Evolutionary conservation across 2,329 filamentous ascomycete genomes (phyloP).

Genomic region (Teratosphaeria viscida): DNA sequence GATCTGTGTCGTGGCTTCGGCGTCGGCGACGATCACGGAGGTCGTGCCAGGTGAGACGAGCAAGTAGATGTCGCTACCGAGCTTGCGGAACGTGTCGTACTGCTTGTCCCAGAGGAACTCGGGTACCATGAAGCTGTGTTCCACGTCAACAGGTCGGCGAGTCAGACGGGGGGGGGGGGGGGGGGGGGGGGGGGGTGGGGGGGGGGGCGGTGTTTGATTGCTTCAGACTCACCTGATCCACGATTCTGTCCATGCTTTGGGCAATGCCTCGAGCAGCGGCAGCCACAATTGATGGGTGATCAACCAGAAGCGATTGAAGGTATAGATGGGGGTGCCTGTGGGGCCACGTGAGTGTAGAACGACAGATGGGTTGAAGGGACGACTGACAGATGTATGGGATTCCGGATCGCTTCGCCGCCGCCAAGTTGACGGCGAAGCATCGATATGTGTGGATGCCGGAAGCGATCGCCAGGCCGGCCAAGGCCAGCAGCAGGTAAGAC

Average conservation of each 20-base stretch:
- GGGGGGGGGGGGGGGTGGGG: too few species aligned
- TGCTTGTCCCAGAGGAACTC: constrained; percentile 51
- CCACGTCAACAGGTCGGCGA: constrained; percentile 2
- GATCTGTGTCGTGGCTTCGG: constrained; percentile 57
- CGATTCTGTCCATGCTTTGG: constrained; percentile 43
- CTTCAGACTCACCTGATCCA: constrained; percentile 48
- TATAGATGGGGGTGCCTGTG: constrained; percentile 28
- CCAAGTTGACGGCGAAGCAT: constrained; percentile 31
- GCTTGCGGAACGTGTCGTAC: constrained; percentile 47
- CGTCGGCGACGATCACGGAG: constrained; percentile 48
- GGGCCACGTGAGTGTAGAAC: background rate
- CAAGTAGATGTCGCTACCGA: constrained; percentile 53
- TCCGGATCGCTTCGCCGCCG: constrained; percentile 35
- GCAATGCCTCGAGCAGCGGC: constrained; percentile 46
- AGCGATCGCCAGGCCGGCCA: constrained; percentile 23
- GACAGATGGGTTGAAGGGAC: constrained; percentile 15
- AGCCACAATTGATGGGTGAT: constrained; percentile 45
- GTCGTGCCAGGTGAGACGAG: constrained; percentile 49
- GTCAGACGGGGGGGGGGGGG: background rate
- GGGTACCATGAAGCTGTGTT: constrained; percentile 41
- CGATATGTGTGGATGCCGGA: constrained; percentile 27
- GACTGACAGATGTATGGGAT: constrained; percentile 31
- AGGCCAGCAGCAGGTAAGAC: constrained; percentile 18
- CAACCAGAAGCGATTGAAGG: constrained; percentile 47
- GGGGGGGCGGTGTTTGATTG: background rate